phyloP scores from a whole-genome alignment of 805 yeast species.

The Kazachstania bromeliacearum region DNA sequence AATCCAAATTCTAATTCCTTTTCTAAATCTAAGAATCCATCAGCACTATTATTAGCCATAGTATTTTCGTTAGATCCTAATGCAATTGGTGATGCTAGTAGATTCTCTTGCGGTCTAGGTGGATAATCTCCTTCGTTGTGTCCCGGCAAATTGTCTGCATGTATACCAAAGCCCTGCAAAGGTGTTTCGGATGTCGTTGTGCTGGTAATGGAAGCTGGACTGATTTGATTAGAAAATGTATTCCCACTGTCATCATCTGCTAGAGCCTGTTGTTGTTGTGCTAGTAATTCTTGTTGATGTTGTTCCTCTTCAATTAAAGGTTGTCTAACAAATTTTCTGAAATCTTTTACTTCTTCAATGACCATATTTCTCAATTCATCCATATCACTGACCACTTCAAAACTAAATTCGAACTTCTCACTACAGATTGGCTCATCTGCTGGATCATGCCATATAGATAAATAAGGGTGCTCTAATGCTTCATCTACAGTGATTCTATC shows the following conservation, averaged over 20 bases:
- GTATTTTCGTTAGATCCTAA: slow-evolving; percentile 6
- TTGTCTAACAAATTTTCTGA: slow-evolving; percentile 72
- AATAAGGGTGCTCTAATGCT: slow-evolving; percentile 82
- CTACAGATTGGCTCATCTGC: slow-evolving; percentile 82
- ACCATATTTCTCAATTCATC: slow-evolving; percentile 68
- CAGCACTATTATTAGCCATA: slow-evolving; percentile 4
- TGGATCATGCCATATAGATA: slow-evolving; percentile 87
- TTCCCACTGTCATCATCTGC: slow-evolving; percentile 21
- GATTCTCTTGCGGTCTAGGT: slow-evolving; percentile 53
- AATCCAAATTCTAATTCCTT: slow-evolving; percentile 60
- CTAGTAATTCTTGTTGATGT: slow-evolving; percentile 19
- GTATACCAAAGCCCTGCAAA: slow-evolving; percentile 37
- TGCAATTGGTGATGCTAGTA: slow-evolving; percentile 19
- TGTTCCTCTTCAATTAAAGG: slow-evolving; percentile 52
- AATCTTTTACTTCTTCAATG: slow-evolving; percentile 65
- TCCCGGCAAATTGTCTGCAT: slow-evolving; percentile 34
- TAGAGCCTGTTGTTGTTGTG: slow-evolving; percentile 18
- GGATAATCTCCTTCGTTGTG: slow-evolving; percentile 39
- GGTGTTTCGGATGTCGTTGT: slow-evolving; percentile 7
- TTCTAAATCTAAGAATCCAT: slow-evolving; percentile 41
- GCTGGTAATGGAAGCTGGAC: not conserved
- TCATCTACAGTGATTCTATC: slow-evolving; percentile 79
- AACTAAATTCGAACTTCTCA: slow-evolving; percentile 74
- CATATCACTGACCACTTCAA: slow-evolving; percentile 77
- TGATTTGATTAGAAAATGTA: not conserved